Evolutionary conservation across 2,329 filamentous ascomycete genomes (phyloP), one percentile per base, ranked within the genome.

Genomic region (Keithomyces neogunnii): DNA sequence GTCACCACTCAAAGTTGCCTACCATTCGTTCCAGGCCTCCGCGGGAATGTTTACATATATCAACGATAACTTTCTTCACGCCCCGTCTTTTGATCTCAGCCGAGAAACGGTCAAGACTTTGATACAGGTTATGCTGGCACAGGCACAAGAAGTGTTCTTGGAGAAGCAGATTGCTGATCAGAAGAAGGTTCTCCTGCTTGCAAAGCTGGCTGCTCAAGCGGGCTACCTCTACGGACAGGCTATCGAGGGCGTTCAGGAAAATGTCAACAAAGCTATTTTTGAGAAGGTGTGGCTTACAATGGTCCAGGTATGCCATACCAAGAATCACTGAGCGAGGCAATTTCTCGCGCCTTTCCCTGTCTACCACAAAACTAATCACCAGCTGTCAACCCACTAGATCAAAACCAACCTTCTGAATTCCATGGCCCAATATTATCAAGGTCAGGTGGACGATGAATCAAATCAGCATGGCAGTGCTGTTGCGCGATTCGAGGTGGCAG

Each of bases 1-100:
- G 64, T 80, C 87, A 5, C 92, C 92, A 35, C 80, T 97, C 66
- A 99, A 99, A 73, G 92, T 90, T 11, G 89, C 93, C 19, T 99
- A 97, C 66, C 92, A 99, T 69, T 96, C 91, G 26, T 97, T 97
- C 73, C 93, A 99, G 69, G 93, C 93, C 40, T 91, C 92, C 6
- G 93, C 93, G 8, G 93, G 93, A 73, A 99, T 99, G 93, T 99
- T 97, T 69, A 97, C 92, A 49, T 99, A 99, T 64, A 99, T 99
- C 73, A 99, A 99, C 70, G 93, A 99, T 72, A 99, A 99, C 72
- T 99, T 99, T 66, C 75, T 99, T 36, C 93, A 99, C 63, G 93
- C 93, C 1, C 93, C 95, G 1, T 96, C 91, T 7, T 91, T 89
- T n/a, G 93, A 99, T 64, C 72, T 99, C 46, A 97, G 91, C 66